Evolutionary conservation across 192 early-diverging fungal species (phyloP).

Genomic region (Backusella luteola): DNA sequence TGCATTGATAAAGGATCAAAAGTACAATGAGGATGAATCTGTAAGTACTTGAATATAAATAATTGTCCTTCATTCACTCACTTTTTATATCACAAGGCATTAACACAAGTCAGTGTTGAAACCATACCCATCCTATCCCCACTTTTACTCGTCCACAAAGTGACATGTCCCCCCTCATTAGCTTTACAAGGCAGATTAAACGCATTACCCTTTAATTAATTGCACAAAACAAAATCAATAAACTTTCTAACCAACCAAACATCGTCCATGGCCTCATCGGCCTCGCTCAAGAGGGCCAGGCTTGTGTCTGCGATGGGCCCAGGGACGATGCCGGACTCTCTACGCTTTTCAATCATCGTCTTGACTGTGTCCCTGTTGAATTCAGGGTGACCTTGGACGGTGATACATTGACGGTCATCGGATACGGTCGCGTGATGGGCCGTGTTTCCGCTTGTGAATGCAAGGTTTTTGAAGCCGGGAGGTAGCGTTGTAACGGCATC

Average conservation of each 20-base stretch:
- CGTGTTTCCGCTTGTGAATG: constrained; percentile 49
- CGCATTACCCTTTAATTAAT: background rate
- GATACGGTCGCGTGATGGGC: constrained; percentile 61
- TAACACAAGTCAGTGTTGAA: background rate
- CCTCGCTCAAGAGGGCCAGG: constrained; percentile 19
- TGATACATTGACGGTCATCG: constrained; percentile 51
- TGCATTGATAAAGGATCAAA: background rate
- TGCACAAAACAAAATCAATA: constrained; percentile 10
- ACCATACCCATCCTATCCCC: background rate
- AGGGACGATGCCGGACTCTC: constrained; percentile 31
- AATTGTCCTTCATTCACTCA: background rate
- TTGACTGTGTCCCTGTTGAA: constrained; percentile 45
- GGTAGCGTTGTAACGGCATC: constrained; percentile 66
- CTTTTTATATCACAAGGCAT: background rate
- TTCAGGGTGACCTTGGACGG: constrained; percentile 76
- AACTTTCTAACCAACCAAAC: constrained; percentile 31
- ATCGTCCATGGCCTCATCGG: constrained; percentile 23
- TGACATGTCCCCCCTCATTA: background rate
- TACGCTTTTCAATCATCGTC: constrained; percentile 37
- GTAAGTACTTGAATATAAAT: background rate
- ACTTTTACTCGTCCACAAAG: background rate
- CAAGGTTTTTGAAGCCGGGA: constrained; percentile 56
- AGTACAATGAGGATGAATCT: background rate
- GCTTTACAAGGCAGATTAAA: background rate
- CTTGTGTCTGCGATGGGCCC: constrained; percentile 29